Percentiles rank a stretch among this genome's conserved stretches.
Conservation (phyloP, 2,329 filamentous ascomycete species). For the Penicillium paneum region DNA sequence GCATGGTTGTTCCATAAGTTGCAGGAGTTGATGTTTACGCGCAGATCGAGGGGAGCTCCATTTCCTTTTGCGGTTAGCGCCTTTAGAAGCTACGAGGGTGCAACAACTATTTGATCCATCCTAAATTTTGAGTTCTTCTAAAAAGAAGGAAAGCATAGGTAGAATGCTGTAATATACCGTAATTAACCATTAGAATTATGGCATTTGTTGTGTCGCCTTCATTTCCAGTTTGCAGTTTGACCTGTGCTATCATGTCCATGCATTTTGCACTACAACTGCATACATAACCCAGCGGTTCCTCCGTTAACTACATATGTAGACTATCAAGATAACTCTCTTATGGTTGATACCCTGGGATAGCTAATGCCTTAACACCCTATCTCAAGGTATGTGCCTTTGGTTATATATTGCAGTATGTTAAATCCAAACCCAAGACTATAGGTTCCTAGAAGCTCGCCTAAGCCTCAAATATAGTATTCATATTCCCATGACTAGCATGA, state of each 20-base stretch:
- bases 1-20: slow-evolving; percentile 11
- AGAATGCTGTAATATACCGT: not conserved
- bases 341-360: not conserved
- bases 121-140: too few relatives aligned
- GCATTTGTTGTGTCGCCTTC: not conserved
- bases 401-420: too few relatives aligned
- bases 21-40: slow-evolving; percentile 12
- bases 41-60: slow-evolving; percentile 11
- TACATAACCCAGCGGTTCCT: too few relatives aligned
- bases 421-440: too few relatives aligned
- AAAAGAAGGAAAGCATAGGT: not conserved
- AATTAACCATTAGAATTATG: not conserved
- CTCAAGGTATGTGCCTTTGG: too few relatives aligned
- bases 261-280: too few relatives aligned
- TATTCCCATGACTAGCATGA: too few relatives aligned
- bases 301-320: not conserved
- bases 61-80: slow-evolving; percentile 21
- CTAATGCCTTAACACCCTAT: not conserved
- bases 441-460: too few relatives aligned
- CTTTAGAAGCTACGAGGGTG: not conserved
- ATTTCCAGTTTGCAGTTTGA: not conserved
- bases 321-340: too few relatives aligned
- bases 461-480: too few relatives aligned
- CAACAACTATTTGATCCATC: not conserved
- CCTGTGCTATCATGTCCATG: not conserved